Evolutionary conservation across 371 early-diverging fungal species (phyloP), one percentile per base, ranked within the genome.

Genomic region (Mortierella sp.): DNA sequence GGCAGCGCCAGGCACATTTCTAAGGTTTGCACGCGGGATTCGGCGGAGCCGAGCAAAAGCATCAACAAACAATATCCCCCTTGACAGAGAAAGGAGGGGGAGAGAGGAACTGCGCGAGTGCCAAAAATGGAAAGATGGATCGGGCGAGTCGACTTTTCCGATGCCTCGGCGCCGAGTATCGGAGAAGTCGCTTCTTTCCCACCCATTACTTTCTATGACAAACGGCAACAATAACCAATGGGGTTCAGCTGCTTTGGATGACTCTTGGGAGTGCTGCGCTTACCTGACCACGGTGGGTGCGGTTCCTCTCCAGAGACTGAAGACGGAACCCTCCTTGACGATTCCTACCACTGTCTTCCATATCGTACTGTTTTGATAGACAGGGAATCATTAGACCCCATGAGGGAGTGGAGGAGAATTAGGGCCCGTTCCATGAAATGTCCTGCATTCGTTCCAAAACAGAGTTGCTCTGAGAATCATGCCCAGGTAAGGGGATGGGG

Each of bases 291-390:
- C 84, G 25, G 94, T 90, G 7, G 98, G 96, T 19, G 88, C 70
- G 0, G 97, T 94, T 30, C 98, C 98, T 48, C 96, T 88, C 98
- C 98, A 98, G 4, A 97, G 89, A 18, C 95, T 95, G 44, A 66
- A 80, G 14, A 94, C 81, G 1, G 93, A 92, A 9, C 89, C 87
- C n/a, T 80, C 74, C n/a, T 74, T 65, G 12, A 93, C 80, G 50
- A 92, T 87, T 7, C 88, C 84, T 57, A 82, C 84, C 15, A 88
- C 77, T 1, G 90, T 89, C 2, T 82, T 81, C 56, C 87, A 73
- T 16, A 93, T 84, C 7, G 87, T 87, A 45, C 91, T 91, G 74
- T 7, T 48, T 11, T 50, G 4, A 21, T 5, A 50, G 5, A 14
- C 14, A 2, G 16, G 16, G 50, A 5, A 5, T 9, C n/a, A 50